A percentile compares a stretch with the other conserved stretches of the same genome.
phyloP scores from a whole-genome alignment of 441 rosid species.

The Euphorbia schlechtendalii region DNA sequence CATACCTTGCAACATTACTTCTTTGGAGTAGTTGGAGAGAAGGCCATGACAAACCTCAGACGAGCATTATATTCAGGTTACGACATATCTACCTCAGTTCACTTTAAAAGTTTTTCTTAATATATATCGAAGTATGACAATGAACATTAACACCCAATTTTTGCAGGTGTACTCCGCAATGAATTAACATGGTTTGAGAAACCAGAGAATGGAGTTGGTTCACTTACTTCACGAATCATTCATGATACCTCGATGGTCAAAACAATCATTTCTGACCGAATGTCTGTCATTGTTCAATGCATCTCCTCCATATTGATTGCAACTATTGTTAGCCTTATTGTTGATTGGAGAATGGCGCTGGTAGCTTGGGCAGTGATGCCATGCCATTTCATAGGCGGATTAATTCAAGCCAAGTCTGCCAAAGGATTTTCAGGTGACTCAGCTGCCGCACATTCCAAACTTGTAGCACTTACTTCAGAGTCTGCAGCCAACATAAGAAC shows the following conservation, averaged over 20 bases:
- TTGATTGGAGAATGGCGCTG: slow-evolving; percentile 57
- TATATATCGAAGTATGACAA: neutral
- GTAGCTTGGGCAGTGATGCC: slow-evolving; percentile 93
- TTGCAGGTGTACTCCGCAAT: slow-evolving; percentile 46
- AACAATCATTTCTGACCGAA: slow-evolving; percentile 52
- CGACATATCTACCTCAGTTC: neutral
- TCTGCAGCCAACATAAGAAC: slow-evolving; percentile 53
- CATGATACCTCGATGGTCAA: slow-evolving; percentile 57
- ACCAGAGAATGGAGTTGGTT: slow-evolving; percentile 43
- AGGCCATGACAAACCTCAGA: slow-evolving; percentile 59
- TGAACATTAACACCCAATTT: slow-evolving; percentile 9
- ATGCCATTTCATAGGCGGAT: slow-evolving; percentile 72
- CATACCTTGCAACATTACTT: slow-evolving; percentile 64
- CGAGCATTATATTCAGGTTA: slow-evolving; percentile 51
- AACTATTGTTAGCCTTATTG: slow-evolving; percentile 47
- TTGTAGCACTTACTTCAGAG: slow-evolving; percentile 50
- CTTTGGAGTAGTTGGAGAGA: slow-evolving; percentile 62
- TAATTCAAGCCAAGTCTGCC: slow-evolving; percentile 61
- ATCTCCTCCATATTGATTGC: slow-evolving; percentile 61
- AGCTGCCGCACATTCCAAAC: slow-evolving; percentile 41
- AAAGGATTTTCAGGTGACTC: slow-evolving; percentile 61
- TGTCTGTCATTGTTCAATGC: slow-evolving; percentile 68
- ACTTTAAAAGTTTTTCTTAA: neutral
- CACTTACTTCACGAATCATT: slow-evolving; percentile 46
- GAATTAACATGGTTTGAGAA: slow-evolving; percentile 67